Evolutionary conservation across 2,329 filamentous ascomycete genomes (phyloP).

Genomic region (Bretziella fagacearum): DNA sequence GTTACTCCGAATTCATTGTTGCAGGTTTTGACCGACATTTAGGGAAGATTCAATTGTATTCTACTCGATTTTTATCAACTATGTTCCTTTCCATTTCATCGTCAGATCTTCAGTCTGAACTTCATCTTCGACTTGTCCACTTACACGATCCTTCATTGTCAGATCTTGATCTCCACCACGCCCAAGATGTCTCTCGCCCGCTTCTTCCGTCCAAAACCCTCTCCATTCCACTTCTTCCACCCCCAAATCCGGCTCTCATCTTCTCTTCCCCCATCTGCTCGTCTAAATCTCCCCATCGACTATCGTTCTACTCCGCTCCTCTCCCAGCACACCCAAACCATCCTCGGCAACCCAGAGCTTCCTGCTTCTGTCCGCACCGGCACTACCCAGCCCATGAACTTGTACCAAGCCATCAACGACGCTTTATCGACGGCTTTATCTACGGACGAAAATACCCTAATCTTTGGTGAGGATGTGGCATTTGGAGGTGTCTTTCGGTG

Average conservation of each 20-base stretch:
- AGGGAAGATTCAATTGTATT: too few species aligned
- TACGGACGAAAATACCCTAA: conserved; percentile 66
- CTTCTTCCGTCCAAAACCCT: too few species aligned
- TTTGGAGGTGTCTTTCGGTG: conserved; percentile 95
- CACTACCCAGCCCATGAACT: conserved; percentile 72
- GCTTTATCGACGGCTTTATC: conserved; percentile 69
- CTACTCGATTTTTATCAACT: too few species aligned
- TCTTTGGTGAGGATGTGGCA: conserved; percentile 94
- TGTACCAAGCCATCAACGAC: conserved; percentile 87
- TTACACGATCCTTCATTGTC: conserved; percentile 3
- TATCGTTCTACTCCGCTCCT: conserved; percentile 70
- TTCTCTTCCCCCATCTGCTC: conserved; percentile 40
- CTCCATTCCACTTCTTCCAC: neutral
- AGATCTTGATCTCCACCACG: too few species aligned
- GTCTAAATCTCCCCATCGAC: conserved; percentile 73
- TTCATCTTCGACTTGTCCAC: neutral
- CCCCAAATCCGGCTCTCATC: conserved; percentile 28
- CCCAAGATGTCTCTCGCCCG: neutral
- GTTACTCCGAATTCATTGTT: conserved; percentile 4
- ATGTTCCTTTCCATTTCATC: too few species aligned
- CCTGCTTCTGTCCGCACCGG: conserved; percentile 46
- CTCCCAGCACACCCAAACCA: conserved; percentile 57
- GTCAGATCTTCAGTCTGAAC: neutral
- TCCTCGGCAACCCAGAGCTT: conserved; percentile 57
- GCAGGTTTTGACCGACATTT: too few species aligned